Percentiles rank a stretch among this genome's conserved stretches.
Evolutionary conservation across 208 protist species (phyloP).

Genomic region (Leishmania arabica): DNA sequence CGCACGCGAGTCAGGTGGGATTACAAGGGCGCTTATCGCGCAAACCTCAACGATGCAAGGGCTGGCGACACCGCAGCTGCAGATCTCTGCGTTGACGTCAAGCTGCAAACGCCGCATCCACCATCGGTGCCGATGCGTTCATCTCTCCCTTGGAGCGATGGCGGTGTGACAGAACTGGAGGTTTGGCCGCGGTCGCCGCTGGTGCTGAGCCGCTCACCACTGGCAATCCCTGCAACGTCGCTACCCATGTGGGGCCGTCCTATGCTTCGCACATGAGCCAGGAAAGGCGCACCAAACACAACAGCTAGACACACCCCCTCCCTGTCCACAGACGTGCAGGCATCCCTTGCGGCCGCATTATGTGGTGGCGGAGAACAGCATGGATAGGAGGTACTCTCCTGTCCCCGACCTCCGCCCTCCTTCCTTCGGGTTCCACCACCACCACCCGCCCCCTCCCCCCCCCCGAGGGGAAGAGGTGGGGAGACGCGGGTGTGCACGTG

Average conservation of each 20-base stretch:
- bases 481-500: too few relatives aligned
- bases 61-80: not conserved
- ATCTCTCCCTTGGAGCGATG: not conserved
- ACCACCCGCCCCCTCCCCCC: not conserved
- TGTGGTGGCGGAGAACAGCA: not conserved
- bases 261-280: not conserved
- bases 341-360: not conserved
- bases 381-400: not conserved
- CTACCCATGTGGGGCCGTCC: conserved; percentile 12
- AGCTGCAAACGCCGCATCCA: not conserved
- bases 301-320: not conserved
- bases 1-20: too few relatives aligned
- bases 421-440: too few relatives aligned
- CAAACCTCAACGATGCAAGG: not conserved
- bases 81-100: not conserved
- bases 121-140: not conserved
- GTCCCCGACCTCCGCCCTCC: not conserved
- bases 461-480: too few relatives aligned
- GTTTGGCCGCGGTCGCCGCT: not conserved
- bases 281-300: not conserved
- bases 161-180: not conserved
- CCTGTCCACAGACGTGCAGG: not conserved
- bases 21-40: not conserved
- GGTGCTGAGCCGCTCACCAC: not conserved
- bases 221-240: not conserved